Evolutionary conservation across 2,329 filamentous ascomycete species (phyloP).

Genomic region (Hypoxylon sp.): DNA sequence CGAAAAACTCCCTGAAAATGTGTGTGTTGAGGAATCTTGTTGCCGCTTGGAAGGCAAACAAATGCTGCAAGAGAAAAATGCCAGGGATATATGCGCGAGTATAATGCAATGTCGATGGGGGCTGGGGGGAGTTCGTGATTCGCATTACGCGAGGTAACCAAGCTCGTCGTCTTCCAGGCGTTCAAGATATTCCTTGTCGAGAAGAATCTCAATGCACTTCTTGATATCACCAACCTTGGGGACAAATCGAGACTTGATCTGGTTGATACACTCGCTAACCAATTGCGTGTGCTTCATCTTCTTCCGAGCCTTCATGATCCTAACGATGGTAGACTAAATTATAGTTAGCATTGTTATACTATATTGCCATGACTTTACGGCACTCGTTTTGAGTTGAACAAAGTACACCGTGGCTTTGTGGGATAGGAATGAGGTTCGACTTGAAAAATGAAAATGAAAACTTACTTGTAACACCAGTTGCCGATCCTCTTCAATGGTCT

Average conservation of each 20-base stretch:
- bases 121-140: not conserved
- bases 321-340: slow-evolving; percentile 91
- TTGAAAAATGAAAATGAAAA: slow-evolving; percentile 44
- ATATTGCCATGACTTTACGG: not conserved
- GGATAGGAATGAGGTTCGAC: not conserved
- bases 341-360: slow-evolving; percentile 23
- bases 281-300: slow-evolving; percentile 97
- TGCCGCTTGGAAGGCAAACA: slow-evolving; percentile 17
- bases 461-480: slow-evolving; percentile 96
- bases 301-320: slow-evolving; percentile 99
- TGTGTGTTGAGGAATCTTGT: slow-evolving; percentile 23
- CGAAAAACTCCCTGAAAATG: slow-evolving; percentile 10
- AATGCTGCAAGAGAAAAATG: slow-evolving; percentile 35
- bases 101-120: slow-evolving; percentile 11
- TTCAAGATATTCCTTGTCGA: slow-evolving; percentile 99
- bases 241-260: slow-evolving; percentile 93
- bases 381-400: not conserved
- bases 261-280: slow-evolving; percentile 94
- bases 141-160: slow-evolving; percentile 85
- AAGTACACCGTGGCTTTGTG: not conserved
- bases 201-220: slow-evolving; percentile 98
- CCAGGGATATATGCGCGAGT: slow-evolving; percentile 21
- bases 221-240: slow-evolving; percentile 97
- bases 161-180: slow-evolving; percentile 94
- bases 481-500: slow-evolving; percentile 98